Base-by-base conservation (phyloP, 2,329 filamentous ascomycete species). In the Fusarium floridanum region DNA sequence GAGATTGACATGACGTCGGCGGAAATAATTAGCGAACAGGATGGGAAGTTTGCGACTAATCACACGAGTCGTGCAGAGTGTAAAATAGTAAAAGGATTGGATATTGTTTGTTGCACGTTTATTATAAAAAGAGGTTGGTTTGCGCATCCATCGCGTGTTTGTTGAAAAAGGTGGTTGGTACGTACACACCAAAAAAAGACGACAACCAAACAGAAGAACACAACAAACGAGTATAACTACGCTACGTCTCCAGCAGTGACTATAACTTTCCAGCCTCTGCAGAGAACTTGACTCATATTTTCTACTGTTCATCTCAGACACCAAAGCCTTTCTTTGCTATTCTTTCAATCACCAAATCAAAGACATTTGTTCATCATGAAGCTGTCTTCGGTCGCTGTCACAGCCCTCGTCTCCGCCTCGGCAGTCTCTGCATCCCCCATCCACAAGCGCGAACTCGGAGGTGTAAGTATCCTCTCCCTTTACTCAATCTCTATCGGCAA, bases 401-500 rank as follows among this genome's bases (percentile, higher is more conserved):
- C 76, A 27, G 67, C 71, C 41, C 43, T 78, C 6, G 41, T 74
- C 43, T 79, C 76, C 27, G 75, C 76, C 32, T 36, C 76, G 29
- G 66, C 68, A 16, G 77, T 76, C 11, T 76, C 76, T 9, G 79
- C 80, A 48, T 77, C 75, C 20, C 82, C 82, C 10, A 68, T 85
- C 64, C 70, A 80, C 14, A 87, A 85, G 80, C 83, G 86, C 61
- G 80, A 84, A 37, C 27, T 86, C 8, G 86, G 86, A 65, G 87
- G 86, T 77, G 86, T 88, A 85, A 77, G 86, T 34, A 4, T 85
- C 53, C 22, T 37, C 17, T 16, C 12, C 7, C 10, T 17, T 32
- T 9, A 32, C 29, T 34, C 6, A 17, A 20, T 60, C 17, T 16
- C 4, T 29, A 20, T 55, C 24, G 22, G 34, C 27, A 39, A 24